phyloP scores from a whole-genome alignment of 345 rosid genomes.

The Eucalyptus curtisii region DNA sequence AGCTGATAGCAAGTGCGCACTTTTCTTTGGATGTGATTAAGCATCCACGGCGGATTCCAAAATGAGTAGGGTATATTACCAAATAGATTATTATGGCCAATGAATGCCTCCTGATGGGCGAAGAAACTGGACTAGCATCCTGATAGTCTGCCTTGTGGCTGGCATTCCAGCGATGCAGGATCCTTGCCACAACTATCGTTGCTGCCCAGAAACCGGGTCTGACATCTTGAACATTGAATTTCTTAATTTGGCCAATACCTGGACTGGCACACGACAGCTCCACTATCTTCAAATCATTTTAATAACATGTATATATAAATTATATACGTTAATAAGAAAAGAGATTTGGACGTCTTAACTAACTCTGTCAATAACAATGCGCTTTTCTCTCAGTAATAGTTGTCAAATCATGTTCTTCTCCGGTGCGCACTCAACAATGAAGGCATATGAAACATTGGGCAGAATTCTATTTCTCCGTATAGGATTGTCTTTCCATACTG shows the following conservation, averaged over 20 bases:
- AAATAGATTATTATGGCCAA: not conserved
- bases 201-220: not conserved
- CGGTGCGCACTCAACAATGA: not conserved
- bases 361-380: not conserved
- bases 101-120: not conserved
- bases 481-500: not conserved
- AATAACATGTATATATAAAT: not conserved
- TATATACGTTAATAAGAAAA: not conserved
- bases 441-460: not conserved
- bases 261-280: not conserved
- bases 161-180: not conserved
- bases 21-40: not conserved
- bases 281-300: not conserved
- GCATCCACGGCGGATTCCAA: not conserved
- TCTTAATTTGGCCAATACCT: not conserved
- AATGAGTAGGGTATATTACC: not conserved
- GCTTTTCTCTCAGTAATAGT: not conserved
- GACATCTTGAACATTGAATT: not conserved
- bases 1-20: rapidly evolving
- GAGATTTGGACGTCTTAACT: not conserved
- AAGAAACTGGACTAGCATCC: not conserved
- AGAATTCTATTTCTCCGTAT: not conserved
- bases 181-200: not conserved
- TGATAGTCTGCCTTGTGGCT: not conserved
- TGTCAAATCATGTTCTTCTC: not conserved